Evolutionary conservation across 1,284 basidiomycete genomes (phyloP).

Genomic region (Quambalaria eucalypti): DNA sequence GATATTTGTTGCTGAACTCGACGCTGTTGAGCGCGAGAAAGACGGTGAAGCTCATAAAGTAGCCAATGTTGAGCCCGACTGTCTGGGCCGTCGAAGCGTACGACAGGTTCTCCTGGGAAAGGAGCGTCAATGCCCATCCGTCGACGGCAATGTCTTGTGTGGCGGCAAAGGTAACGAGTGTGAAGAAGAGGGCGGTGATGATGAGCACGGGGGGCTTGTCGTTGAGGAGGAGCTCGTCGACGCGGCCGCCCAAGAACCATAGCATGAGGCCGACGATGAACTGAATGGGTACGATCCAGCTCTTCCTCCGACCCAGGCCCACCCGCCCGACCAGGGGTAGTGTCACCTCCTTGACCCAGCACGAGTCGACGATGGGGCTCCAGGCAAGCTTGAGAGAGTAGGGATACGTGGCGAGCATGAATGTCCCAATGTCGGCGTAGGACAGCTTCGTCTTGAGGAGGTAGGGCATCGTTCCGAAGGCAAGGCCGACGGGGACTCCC

Average conservation of each 20-base stretch:
- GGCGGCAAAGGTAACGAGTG: slow-evolving; percentile 86
- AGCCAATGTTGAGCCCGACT: slow-evolving; percentile 90
- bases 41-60: slow-evolving; percentile 91
- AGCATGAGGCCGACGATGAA: slow-evolving; percentile 76
- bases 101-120: slow-evolving; percentile 87
- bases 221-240: slow-evolving; percentile 69
- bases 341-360: slow-evolving; percentile 60
- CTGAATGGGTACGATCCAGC: slow-evolving; percentile 98
- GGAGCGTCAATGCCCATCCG: slow-evolving; percentile 92
- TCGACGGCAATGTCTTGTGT: slow-evolving; percentile 99
- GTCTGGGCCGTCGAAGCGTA: slow-evolving; percentile 98
- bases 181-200: slow-evolving; percentile 78
- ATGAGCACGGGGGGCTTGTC: slow-evolving; percentile 70
- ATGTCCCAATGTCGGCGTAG: slow-evolving; percentile 90
- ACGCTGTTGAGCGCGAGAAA: slow-evolving; percentile 94
- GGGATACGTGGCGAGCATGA: slow-evolving; percentile 87
- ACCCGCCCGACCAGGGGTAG: slow-evolving; percentile 9
- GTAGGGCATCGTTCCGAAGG: slow-evolving; percentile 83
- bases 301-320: slow-evolving; percentile 75
- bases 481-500: slow-evolving; percentile 77
- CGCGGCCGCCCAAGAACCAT: slow-evolving; percentile 73
- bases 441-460: slow-evolving; percentile 86
- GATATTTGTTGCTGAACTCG: slow-evolving; percentile 75
- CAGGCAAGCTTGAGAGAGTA: slow-evolving; percentile 95
- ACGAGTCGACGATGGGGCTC: slow-evolving; percentile 93